Evolutionary conservation across 1,284 basidiomycete genomes (phyloP), one percentile per base, ranked within the genome.

Genomic region (Schizopora paradoxa): DNA sequence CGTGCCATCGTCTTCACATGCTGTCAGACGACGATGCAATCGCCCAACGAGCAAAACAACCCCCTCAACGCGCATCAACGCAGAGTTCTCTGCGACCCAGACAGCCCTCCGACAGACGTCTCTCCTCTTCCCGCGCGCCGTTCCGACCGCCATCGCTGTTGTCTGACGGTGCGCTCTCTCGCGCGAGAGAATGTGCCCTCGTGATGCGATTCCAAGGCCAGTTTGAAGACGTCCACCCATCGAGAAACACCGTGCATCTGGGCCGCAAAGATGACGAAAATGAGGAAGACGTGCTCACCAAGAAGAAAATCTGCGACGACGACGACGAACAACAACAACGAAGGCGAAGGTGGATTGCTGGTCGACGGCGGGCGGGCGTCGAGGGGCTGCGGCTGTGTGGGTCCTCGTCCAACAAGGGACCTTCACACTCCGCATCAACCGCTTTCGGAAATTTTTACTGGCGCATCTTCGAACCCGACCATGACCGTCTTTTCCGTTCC

Each of bases 201-300:
- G 33, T 35, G 33, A 35, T 22, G 22, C 33, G 18, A 16, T 19
- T 19, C 18, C 22, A 22, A 35, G 18, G 33, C 18, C 18, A 13
- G 18, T 10, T 35, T 35, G 33, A 35, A 35, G 18, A 35, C 22
- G 33, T 22, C 33, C 33, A 35, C 18, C 7, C 33, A 19, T 16
- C 22, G 18, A 16, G 22, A 2, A 16, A 19, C 18, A 16, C 7
- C 33, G 22, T 6, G 4, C 33, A 10, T 19, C 21, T 21, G n/a
- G 26, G 14, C 21, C 33, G 19, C 33, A 44, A 40, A 5, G 31
- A 41, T 5, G 32, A 19, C 23, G 21, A 36, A 27, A 16, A 31
- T 22, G 19, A 18, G 27, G 33, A 33, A 28, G 18, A n/a, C 22
- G 21, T 14, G 23, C 46, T 41, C 34, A 47, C 46, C 46, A 29